Base-by-base conservation (phyloP, 257 asterid genomes). In the Nicotiana noctiflora region DNA sequence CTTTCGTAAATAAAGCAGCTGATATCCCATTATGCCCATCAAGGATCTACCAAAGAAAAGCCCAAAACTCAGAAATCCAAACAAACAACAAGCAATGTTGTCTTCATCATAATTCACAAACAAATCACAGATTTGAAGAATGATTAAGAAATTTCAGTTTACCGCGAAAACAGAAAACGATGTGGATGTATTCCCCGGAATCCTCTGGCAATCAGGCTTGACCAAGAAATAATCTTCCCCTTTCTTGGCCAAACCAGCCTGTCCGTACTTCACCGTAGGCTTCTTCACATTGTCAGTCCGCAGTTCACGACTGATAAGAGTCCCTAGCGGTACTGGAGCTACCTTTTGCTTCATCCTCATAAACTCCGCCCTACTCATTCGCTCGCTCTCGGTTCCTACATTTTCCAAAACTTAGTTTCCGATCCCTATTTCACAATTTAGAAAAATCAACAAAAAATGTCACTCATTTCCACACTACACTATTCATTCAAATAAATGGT, bases 11-110 rank as follows among this genome's bases (percentile, higher is more conserved):
- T 81, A 95, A 92, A 74, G 99, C 99, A 79, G 99, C 99, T 21
- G 99, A 92, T 87, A 88, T 89, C 77, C 99, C 99, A 81, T 93
- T 93, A 82, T 95, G 99, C 70, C 99, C 99, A 88, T 95, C 99
- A 86, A 95, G 93, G 65, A 95, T 90, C 98, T 93, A 85, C 2
- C 25, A 60, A 77, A 32, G 14, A 40, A 56, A 66, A 84, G 46
- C 76, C 75, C 51, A 75, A 83, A 70, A 53, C 17, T 82, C 78
- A 82, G 60, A 40, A 74, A 61, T 46, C 13, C 23, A 77, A 37
- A 78, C 8, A 31, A 19, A 40, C 37, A 18, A 79, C 79, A 4
- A 25, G 12, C 81, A 83, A 64, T 49, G 4, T 7, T 59, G 32
- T 25, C 10, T 37, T 37, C 44, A 34, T 34, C 8, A 34, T 9